Conservation (phyloP, 768 basidiomycete species). For the Lactarius akahatsu region DNA sequence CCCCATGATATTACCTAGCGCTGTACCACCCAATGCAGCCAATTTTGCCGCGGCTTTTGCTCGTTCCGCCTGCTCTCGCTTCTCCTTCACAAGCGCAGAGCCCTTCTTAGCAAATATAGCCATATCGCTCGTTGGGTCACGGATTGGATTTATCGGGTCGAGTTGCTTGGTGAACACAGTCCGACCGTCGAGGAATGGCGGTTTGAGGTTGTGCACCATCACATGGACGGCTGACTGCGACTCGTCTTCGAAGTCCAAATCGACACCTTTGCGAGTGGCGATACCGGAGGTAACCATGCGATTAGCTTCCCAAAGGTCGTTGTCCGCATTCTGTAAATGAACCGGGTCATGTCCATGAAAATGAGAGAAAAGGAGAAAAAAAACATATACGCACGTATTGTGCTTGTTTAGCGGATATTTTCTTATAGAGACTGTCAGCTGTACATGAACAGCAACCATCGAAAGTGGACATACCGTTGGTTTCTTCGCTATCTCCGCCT, state of each 20-base stretch:
- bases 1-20: slow-evolving; percentile 97
- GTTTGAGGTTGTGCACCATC: slow-evolving; percentile 95
- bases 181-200: slow-evolving; percentile 95
- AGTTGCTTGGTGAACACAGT: slow-evolving; percentile 95
- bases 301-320: slow-evolving; percentile 98
- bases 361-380: neutral
- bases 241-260: slow-evolving; percentile 96
- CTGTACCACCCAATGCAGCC: slow-evolving; percentile 86
- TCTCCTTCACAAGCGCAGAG: slow-evolving; percentile 90
- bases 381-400: slow-evolving; percentile 72
- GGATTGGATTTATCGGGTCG: slow-evolving; percentile 95
- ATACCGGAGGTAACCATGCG: slow-evolving; percentile 97
- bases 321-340: slow-evolving; percentile 81
- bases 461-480: slow-evolving; percentile 52
- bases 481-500: slow-evolving; percentile 74
- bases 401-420: slow-evolving; percentile 90
- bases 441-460: slow-evolving; percentile 6
- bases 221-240: slow-evolving; percentile 96
- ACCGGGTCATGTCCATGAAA: slow-evolving; percentile 16
- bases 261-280: slow-evolving; percentile 79
- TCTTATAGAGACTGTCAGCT: slow-evolving; percentile 46
- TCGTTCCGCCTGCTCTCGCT: slow-evolving; percentile 93
- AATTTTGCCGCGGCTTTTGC: slow-evolving; percentile 96
- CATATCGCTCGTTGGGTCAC: slow-evolving; percentile 91
- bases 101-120: slow-evolving; percentile 97